Evolutionary conservation across 1,139 yeast species (phyloP).

Genomic region (Blastobotrys persicus): DNA sequence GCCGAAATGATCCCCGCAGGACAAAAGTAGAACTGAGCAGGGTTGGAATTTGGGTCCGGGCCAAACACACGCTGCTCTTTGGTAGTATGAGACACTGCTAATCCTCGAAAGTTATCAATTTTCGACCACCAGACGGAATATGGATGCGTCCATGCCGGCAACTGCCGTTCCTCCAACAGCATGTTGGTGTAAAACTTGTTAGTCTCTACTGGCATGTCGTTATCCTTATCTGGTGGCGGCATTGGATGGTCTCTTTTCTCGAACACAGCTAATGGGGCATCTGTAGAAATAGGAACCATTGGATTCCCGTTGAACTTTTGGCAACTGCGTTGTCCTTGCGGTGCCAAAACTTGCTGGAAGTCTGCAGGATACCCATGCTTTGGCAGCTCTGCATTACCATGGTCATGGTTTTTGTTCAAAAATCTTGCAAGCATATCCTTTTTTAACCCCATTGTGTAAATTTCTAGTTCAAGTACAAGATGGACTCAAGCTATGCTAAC

Average conservation of each 20-base stretch:
- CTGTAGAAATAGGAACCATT: constrained; percentile 14
- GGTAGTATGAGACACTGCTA: constrained; percentile 68
- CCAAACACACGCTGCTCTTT: constrained; percentile 63
- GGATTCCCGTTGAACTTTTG: constrained; percentile 8
- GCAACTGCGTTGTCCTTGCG: background rate
- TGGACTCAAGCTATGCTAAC: no score
- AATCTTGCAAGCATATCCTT: constrained; percentile 7
- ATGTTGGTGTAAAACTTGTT: constrained; percentile 84
- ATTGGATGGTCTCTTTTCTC: constrained; percentile 47
- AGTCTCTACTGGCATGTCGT: constrained; percentile 57
- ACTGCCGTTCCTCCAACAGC: constrained; percentile 60
- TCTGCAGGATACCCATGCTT: constrained; percentile 5
- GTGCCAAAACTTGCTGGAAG: background rate
- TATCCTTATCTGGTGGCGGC: constrained; percentile 40
- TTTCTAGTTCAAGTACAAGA: no score
- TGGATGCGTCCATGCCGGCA: constrained; percentile 78
- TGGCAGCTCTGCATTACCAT: constrained; percentile 1
- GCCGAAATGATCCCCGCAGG: constrained; percentile 41
- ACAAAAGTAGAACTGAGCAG: constrained; percentile 38
- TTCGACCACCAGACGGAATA: constrained; percentile 67
- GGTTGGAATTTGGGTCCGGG: constrained; percentile 41
- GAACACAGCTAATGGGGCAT: constrained; percentile 38
- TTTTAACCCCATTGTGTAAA: constrained; percentile 1
- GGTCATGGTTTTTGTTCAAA: constrained; percentile 2
- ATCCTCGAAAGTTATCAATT: constrained; percentile 46